A percentile compares a stretch with the other conserved stretches of the same genome.
Conservation (phyloP, 441 rosid genomes). For the Populus hybrid region DNA sequence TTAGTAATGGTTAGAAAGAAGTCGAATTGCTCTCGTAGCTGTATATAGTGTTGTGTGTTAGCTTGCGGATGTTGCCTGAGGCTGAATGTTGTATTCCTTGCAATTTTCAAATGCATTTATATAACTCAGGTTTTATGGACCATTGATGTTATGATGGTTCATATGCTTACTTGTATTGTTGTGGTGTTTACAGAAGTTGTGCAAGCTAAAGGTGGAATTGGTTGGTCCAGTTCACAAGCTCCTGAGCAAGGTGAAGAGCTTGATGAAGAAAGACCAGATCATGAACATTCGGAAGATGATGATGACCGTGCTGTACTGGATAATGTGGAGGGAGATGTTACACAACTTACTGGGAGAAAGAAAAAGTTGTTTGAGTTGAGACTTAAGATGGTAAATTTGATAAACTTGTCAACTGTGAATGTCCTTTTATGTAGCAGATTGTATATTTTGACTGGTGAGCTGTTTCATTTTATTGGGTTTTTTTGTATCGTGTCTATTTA, state of each 20-base stretch:
- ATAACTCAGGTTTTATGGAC: neutral
- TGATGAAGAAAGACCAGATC: constrained; percentile 36
- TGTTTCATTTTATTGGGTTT: neutral
- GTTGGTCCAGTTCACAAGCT: constrained; percentile 21
- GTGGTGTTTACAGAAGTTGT: constrained; percentile 30
- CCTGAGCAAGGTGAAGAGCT: constrained; percentile 30
- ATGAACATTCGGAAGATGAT: constrained; percentile 41
- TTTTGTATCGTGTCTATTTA: neutral
- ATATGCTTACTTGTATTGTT: neutral
- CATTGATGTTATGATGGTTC: neutral
- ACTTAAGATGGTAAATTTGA: constrained; percentile 68
- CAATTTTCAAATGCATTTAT: neutral
- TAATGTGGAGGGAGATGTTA: constrained; percentile 44
- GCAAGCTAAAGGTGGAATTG: constrained; percentile 33
- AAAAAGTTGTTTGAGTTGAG: constrained; percentile 74
- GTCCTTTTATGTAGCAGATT: constrained; percentile 1
- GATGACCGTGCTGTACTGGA: constrained; percentile 34
- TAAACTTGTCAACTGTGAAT: neutral
- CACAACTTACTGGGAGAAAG: constrained; percentile 82
- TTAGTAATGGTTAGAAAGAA: neutral
- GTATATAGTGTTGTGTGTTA: neutral
- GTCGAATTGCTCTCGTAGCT: neutral
- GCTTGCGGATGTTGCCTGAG: neutral
- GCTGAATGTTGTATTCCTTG: neutral
- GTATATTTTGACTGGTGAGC: neutral